Base-by-base conservation (phyloP, 2,329 filamentous ascomycete species). In the Colletotrichum shisoi region DNA sequence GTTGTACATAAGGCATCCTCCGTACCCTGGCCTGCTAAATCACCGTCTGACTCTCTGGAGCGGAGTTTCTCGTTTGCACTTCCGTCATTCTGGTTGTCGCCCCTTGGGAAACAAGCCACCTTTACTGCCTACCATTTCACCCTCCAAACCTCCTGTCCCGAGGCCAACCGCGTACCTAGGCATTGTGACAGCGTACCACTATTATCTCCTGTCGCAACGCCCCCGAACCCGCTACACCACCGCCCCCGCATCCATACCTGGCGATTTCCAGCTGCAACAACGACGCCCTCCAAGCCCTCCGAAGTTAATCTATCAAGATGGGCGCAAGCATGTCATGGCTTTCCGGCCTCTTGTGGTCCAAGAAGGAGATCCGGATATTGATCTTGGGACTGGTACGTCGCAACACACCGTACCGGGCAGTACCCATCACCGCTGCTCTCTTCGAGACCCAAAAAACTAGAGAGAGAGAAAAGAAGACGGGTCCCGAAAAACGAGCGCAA, bases 351-450 rank as follows among this genome's bases (percentile, higher is more conserved):
- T 74, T 96, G 70, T 98, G 91, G 89, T 83, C 91, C 48, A 98
- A 98, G 85, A 99, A 98, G 83, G 95, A 99, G 82, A 97, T 97
- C 71, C 85, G 95, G 74, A 99, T 99, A 81, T 81, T 99, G 78
- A 97, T 97, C 72, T 82, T 97, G 69, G 94, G 94, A 75, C 87
- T 97, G 81, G 94, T 97, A 90, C 73, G 89, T 77, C 57, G 56
- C 51, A 37, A 37, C 31, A 21, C 46, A 44, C 48, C 34, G 45
- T 44, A 52, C 27, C 17, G 15, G 48, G 17, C 48, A 15, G 8
- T 27, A 12, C 27, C 49, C 49, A 52, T 37, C 27, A 19, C 49
- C 44, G n/a, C 31, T 34, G 31, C 31, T 39, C 19, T 42, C 42
- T 54, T 34, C 8, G 8, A 9, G 31, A 34, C 31, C 31, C 31